phyloP scores from a whole-genome alignment of 805 yeast genomes.

The Metschnikowia lochheadii region DNA sequence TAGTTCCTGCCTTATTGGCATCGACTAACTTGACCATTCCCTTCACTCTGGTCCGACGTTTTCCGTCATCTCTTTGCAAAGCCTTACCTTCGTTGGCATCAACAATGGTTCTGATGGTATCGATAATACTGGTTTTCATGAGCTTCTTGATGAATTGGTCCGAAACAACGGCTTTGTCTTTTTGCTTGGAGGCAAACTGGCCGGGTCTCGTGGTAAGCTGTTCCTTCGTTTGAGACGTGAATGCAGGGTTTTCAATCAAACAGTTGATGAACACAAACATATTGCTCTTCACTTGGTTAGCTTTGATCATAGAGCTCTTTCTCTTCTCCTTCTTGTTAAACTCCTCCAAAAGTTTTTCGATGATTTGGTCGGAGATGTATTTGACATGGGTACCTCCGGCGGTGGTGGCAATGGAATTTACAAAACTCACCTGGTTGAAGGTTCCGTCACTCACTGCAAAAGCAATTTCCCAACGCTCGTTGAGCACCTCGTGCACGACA shows the following conservation, averaged over 20 bases:
- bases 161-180: constrained; percentile 57
- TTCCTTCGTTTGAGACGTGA: constrained; percentile 96
- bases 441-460: constrained; percentile 88
- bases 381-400: constrained; percentile 96
- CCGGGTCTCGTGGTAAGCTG: constrained; percentile 84
- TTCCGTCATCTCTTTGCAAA: constrained; percentile 83
- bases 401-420: constrained; percentile 95
- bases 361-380: constrained; percentile 78
- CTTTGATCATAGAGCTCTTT: constrained; percentile 68
- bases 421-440: constrained; percentile 94
- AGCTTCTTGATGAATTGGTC: constrained; percentile 72
- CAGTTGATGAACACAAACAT: constrained; percentile 90
- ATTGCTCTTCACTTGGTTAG: constrained; percentile 83
- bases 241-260: constrained; percentile 92
- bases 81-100: constrained; percentile 85
- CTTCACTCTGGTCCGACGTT: constrained; percentile 77
- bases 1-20: constrained; percentile 95
- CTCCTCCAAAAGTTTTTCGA: constrained; percentile 67
- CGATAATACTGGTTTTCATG: constrained; percentile 62
- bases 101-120: constrained; percentile 78
- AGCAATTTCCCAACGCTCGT: constrained; percentile 94
- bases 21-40: constrained; percentile 88
- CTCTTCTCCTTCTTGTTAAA: constrained; percentile 62
- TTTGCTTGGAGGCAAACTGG: constrained; percentile 77
- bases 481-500: constrained; percentile 73